Percentiles rank a stretch among this genome's conserved stretches.
phyloP scores from a whole-genome alignment of 169 alveolate genomes.

The Plasmodium billcollinsi region DNA sequence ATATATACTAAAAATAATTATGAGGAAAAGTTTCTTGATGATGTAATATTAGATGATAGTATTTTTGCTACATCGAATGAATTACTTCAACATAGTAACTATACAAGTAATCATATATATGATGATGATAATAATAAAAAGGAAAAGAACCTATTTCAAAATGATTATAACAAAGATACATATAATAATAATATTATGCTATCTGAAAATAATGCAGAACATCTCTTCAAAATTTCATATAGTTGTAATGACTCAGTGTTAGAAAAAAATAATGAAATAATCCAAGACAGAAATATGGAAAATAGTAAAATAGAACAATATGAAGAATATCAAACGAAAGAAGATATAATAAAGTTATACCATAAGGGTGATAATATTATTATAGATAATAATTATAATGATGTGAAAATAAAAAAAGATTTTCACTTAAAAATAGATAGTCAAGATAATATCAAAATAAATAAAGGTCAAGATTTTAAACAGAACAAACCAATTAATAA shows the following conservation, averaged over 20 bases:
- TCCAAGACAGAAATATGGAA: background rate
- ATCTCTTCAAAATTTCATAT: conserved; percentile 34
- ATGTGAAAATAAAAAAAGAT: background rate
- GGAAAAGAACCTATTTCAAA: background rate
- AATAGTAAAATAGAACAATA: background rate
- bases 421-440: too few relatives aligned
- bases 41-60: conserved; percentile 69
- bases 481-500: too few relatives aligned
- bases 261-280: background rate
- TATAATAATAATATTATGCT: background rate
- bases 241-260: conserved; percentile 25
- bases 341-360: background rate
- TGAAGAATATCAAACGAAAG: conserved; percentile 1
- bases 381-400: background rate
- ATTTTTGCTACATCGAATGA: conserved; percentile 26
- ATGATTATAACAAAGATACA: background rate
- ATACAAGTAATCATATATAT: background rate
- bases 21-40: conserved; percentile 49
- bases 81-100: background rate
- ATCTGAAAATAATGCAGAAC: conserved; percentile 11
- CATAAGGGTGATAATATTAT: background rate
- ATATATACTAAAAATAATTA: conserved; percentile 22
- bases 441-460: background rate
- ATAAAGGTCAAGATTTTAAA: background rate
- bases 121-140: background rate